A percentile compares a stretch with the other conserved stretches of the same genome.
phyloP scores from a whole-genome alignment of 371 early-diverging fungal genomes.

The Entomophthora muscae region DNA sequence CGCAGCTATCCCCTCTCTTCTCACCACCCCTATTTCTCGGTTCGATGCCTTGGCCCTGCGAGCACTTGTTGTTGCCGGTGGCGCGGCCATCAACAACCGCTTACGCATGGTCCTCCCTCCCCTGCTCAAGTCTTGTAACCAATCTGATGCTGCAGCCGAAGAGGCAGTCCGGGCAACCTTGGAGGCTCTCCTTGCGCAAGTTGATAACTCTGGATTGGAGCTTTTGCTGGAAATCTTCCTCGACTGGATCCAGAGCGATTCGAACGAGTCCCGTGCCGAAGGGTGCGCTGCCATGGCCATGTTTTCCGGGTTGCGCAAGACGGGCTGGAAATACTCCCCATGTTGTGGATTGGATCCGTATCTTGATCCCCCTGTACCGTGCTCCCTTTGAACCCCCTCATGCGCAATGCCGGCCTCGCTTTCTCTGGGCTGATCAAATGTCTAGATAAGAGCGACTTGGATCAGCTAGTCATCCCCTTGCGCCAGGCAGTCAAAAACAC shows the following conservation, averaged over 20 bases:
- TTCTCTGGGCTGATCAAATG: constrained; percentile 61
- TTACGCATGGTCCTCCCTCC: constrained; percentile 59
- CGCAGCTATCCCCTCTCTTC: constrained; percentile 80
- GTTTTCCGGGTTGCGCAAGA: not conserved
- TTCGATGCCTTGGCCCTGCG: constrained; percentile 86
- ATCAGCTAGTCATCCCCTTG: constrained; percentile 51
- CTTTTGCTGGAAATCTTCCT: constrained; percentile 44
- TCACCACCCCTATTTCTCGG: constrained; percentile 65
- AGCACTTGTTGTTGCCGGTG: constrained; percentile 81
- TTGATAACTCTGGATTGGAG: constrained; percentile 60
- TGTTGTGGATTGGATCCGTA: constrained; percentile 65
- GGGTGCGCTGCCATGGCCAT: constrained; percentile 34
- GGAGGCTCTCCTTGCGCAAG: constrained; percentile 37
- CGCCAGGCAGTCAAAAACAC: constrained; percentile 44
- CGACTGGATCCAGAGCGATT: constrained; percentile 39
- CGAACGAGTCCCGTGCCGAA: constrained; percentile 26
- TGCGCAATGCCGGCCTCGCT: constrained; percentile 58
- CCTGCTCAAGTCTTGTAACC: constrained; percentile 48
- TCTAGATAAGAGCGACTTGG: constrained; percentile 68
- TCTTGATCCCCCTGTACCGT: constrained; percentile 47
- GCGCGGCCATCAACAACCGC: constrained; percentile 63
- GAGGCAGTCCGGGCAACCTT: constrained; percentile 48
- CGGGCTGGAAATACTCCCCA: constrained; percentile 39
- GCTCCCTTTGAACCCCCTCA: constrained; percentile 35
- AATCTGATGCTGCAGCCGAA: constrained; percentile 44